Evolutionary conservation across 805 yeast species (phyloP), one percentile per base, ranked within the genome.

Genomic region (Clavispora fructus): DNA sequence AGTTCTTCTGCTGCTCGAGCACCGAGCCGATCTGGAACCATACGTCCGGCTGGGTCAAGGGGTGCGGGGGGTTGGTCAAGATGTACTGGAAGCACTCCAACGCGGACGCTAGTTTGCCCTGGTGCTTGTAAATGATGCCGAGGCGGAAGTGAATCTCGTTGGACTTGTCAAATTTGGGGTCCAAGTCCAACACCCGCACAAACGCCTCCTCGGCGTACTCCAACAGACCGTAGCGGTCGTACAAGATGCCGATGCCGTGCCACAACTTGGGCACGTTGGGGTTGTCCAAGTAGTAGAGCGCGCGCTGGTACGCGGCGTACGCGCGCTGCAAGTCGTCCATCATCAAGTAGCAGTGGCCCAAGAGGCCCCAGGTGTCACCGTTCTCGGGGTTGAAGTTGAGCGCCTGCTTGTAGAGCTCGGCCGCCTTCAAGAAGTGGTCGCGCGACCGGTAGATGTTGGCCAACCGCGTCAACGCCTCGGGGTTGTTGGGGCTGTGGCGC

Each of bases 201-300:
- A 94, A 92, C 4, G 99, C 98, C 67, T 94, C 99, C 65, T 94
- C 99, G 4, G 99, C 99, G 60, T 92, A 94, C 68, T 92, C 98
- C 53, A 92, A 71, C 6, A 96, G 87, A 26, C 98, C 99, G 64
- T 94, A 94, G 44, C 99, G 76, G 66, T 94, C 99, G 65, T 94
- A 94, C 50, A 94, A 75, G 48, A 94, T 94, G 31, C 99, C 99
- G 54, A 94, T 92, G 0, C 99, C 99, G 67, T 94, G 97, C 99
- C 99, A 94, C 56, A 94, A 78, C 63, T 90, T 90, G 46, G 98
- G 98, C 45, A 91, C 97, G 56, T 89, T 88, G 40, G 97, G 95
- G 60, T 94, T 92, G 52, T 87, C 88, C 61, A 91, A 70, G 63
- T 89, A 94, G 65, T 87, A 86, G 41, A 94, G 73, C 3, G 98